Evolutionary conservation across 2,329 filamentous ascomycete species (phyloP), one percentile per base, ranked within the genome.

Genomic region (Fusarium equiseti): DNA sequence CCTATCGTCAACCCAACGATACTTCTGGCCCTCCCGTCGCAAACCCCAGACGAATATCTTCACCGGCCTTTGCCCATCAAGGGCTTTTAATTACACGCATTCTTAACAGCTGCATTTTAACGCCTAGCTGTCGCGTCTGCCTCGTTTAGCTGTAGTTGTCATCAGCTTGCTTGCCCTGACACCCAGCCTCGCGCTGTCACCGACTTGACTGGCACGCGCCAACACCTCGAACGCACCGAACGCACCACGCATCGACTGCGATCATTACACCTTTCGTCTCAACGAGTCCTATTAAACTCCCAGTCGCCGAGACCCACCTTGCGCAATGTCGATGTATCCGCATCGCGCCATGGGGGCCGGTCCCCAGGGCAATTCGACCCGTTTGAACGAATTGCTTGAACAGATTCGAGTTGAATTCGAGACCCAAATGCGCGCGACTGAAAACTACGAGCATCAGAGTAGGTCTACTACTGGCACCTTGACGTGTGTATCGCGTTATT

Each of bases 401-500:
- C 92, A 94, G 80, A 89, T 99, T 76, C 91, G 95, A 78, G 88
- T 89, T 77, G 96, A 99, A 82, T 98, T 98, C 75, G 95, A 98
- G 73, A 91, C 87, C 66, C 92, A 97, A 81, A 87, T 91, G 75
- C 90, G 92, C 72, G 90, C 93, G 75, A 92, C 90, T 72, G 93
- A 93, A 79, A 93, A 94, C 75, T 97, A 94, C 80, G 95, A 99
- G 80, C 93, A 95, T 80, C 94, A 97, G 80, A 92, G 95, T 98
- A 90, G 86, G 94, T 90, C 66, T 13, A 62, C 69, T 60, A 63
- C 44, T 43, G 20, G 11, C 43, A 43, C 32, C 31, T 40, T 49
- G 60, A 51, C 63, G 20, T 38, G 22, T 38, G 31, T 45, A 64
- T 35, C 58, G 64, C 56, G 55, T 66, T 48, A 45, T 67, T 58